Conservation (phyloP, 1,284 basidiomycete species). For the Hemileia vastatrix region DNA sequence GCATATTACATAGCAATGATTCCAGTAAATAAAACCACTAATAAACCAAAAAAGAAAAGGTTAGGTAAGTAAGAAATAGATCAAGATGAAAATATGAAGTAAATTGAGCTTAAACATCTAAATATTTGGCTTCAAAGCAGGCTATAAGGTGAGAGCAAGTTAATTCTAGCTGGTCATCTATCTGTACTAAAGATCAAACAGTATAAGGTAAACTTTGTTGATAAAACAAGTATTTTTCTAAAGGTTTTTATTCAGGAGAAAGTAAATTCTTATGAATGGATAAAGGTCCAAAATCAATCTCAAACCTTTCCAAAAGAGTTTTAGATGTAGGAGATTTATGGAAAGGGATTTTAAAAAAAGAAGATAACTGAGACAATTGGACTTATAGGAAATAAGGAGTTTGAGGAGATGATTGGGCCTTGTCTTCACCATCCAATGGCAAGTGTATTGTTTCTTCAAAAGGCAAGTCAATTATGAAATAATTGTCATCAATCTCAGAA, state of each 20-base stretch:
- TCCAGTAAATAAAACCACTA: slow-evolving; percentile 42
- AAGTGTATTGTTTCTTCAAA: too few species aligned
- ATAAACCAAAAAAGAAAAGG: slow-evolving; percentile 23
- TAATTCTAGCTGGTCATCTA: slow-evolving; percentile 68
- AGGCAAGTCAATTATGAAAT: too few species aligned
- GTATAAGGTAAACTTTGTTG: slow-evolving; percentile 59
- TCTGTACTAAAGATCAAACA: slow-evolving; percentile 66
- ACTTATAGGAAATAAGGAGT: too few species aligned
- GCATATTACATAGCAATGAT: slow-evolving; percentile 55
- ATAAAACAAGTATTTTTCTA: slow-evolving; percentile 35
- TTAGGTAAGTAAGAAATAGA: slow-evolving; percentile 18
- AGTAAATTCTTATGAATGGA: slow-evolving; percentile 14
- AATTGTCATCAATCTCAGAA: too few species aligned
- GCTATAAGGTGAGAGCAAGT: slow-evolving; percentile 65
- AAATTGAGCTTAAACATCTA: slow-evolving; percentile 48
- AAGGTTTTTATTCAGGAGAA: slow-evolving; percentile 25
- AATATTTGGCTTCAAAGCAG: slow-evolving; percentile 68
- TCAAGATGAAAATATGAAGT: slow-evolving; percentile 61
- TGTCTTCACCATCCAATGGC: too few species aligned
- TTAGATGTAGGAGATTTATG: too few species aligned
- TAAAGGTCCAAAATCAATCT: too few species aligned
- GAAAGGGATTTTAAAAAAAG: too few species aligned
- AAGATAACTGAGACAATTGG: too few species aligned
- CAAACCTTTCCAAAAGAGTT: too few species aligned
- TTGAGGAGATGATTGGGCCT: too few species aligned